Conservation (phyloP, 2,329 filamentous ascomycete genomes). For the Cladosporium sp. region DNA sequence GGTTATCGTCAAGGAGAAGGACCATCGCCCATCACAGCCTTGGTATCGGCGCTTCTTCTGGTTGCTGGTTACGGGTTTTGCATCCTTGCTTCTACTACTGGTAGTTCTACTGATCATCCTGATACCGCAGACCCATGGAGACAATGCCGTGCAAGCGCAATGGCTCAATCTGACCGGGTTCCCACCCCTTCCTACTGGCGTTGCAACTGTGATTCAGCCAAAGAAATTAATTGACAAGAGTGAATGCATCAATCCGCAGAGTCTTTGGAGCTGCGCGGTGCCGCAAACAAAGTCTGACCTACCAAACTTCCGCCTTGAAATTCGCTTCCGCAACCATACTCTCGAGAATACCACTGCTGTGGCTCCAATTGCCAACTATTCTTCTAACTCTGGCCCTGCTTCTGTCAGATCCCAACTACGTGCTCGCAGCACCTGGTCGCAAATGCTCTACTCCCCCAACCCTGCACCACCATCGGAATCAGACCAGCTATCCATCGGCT, state of each 20-base stretch:
- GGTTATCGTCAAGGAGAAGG: slow-evolving; percentile 25
- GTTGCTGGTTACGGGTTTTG: slow-evolving; percentile 27
- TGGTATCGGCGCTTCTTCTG: slow-evolving; percentile 29
- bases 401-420: neutral
- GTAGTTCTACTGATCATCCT: slow-evolving; percentile 37
- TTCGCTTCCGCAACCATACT: slow-evolving; percentile 53
- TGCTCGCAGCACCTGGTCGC: slow-evolving; percentile 7
- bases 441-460: slow-evolving; percentile 41
- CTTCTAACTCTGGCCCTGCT: neutral
- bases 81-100: slow-evolving; percentile 34
- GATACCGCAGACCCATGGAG: slow-evolving; percentile 38
- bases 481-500: slow-evolving; percentile 78
- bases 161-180: slow-evolving; percentile 87
- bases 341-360: slow-evolving; percentile 6
- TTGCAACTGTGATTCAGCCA: slow-evolving; percentile 72
- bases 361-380: neutral
- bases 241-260: slow-evolving; percentile 67
- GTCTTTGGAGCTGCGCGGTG: slow-evolving; percentile 80
- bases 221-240: slow-evolving; percentile 61
- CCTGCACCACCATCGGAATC: slow-evolving; percentile 58
- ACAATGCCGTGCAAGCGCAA: slow-evolving; percentile 44
- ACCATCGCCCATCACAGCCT: slow-evolving; percentile 15
- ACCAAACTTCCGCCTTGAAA: slow-evolving; percentile 76
- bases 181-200: slow-evolving; percentile 79
- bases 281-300: slow-evolving; percentile 55